Percentiles rank a stretch among this genome's conserved stretches.
Evolutionary conservation across 257 asterid genomes (phyloP).

Genomic region (Solanum ossicruentum): DNA sequence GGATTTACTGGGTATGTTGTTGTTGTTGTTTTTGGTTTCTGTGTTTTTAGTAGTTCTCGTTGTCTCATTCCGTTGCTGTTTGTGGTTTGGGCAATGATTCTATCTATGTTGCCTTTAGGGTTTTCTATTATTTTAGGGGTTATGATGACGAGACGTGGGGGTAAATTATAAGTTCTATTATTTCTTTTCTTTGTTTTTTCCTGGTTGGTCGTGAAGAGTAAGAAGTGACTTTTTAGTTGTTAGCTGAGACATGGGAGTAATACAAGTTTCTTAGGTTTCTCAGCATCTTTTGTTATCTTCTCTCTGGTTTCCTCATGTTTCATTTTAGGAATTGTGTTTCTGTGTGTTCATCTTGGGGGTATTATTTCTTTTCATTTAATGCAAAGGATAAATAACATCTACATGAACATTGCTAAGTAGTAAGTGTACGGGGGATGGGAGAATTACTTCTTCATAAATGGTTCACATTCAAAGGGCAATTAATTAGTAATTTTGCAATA

Average conservation of each 20-base stretch:
- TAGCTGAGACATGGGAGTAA: not conserved
- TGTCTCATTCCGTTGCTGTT: not conserved
- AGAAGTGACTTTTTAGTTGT: not conserved
- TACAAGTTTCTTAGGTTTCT: not conserved
- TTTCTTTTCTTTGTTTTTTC: not conserved
- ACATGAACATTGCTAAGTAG: too few species aligned
- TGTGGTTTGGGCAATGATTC: not conserved
- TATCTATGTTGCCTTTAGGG: not conserved
- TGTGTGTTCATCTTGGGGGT: not conserved
- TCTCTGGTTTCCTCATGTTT: not conserved
- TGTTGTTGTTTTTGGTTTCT: not conserved
- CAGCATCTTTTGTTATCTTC: not conserved
- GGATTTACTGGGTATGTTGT: too few species aligned
- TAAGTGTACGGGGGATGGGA: too few species aligned
- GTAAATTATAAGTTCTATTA: not conserved
- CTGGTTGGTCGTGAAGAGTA: not conserved
- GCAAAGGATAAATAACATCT: too few species aligned
- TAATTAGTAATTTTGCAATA: not conserved
- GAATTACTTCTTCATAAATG: not conserved
- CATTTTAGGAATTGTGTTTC: not conserved
- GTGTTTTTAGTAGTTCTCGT: not conserved
- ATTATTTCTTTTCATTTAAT: too few species aligned
- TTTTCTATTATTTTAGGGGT: not conserved
- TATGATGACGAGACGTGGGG: not conserved
- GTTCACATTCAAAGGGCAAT: not conserved